These are phyloP conservation scores for Boletus subcaerulescens DNA, from an alignment of 768 basidiomycete species.

Conservation along the genomic window DNA sequence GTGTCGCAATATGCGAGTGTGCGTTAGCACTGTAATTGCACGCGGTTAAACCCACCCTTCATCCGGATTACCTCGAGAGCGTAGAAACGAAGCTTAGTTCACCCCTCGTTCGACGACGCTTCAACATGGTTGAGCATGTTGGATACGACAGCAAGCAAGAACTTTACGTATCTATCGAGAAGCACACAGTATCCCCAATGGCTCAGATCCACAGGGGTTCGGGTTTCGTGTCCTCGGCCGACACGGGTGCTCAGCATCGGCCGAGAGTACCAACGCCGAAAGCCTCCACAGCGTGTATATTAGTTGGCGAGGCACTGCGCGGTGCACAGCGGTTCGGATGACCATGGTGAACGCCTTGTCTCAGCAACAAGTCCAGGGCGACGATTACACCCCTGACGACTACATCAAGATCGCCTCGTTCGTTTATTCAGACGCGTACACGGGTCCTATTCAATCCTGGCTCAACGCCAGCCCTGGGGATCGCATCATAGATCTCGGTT, in stretches of 20 bases:
- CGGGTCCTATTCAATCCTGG: conserved; percentile 52
- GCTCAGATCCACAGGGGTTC: not conserved
- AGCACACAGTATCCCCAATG: no score
- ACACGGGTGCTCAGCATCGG: conserved; percentile 17
- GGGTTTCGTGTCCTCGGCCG: conserved; percentile 21
- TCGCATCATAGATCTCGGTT: conserved; percentile 73
- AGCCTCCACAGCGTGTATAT: conserved; percentile 9
- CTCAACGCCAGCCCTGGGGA: conserved; percentile 66
- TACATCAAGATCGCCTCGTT: conserved; percentile 68
- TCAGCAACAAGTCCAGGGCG: not conserved
- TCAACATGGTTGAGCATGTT: no score
- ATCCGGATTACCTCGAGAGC: no score
- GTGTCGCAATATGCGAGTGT: no score
- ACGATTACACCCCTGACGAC: conserved; percentile 54
- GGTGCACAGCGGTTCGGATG: not conserved
- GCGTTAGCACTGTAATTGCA: no score
- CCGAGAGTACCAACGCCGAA: conserved; percentile 19
- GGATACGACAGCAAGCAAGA: no score
- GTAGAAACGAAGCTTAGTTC: no score
- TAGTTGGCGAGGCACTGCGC: not conserved
- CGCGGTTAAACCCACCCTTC: no score
- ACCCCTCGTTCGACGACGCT: no score
- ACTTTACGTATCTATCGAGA: no score
- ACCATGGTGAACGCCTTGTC: conserved; percentile 9
- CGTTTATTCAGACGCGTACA: conserved; percentile 56